Percentiles rank a stretch among this genome's conserved stretches.
phyloP scores from a whole-genome alignment of 2,329 filamentous ascomycete species.

The Aspergillus piperis region DNA sequence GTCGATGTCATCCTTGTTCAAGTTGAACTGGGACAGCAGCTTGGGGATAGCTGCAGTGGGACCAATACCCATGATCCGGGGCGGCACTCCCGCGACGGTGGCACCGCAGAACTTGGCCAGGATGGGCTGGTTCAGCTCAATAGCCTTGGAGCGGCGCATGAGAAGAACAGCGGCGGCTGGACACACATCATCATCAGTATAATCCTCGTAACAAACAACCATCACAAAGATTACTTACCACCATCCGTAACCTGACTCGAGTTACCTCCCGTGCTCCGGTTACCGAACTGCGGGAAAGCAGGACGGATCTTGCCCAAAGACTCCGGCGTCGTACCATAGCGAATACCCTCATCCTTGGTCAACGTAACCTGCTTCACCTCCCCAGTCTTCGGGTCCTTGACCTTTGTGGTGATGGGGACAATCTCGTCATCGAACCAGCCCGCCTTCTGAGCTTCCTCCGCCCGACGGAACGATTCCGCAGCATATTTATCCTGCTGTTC shows the following conservation, averaged over 20 bases:
- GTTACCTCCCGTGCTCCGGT: conserved; percentile 87
- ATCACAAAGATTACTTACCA: conserved; percentile 50
- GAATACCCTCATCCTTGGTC: conserved; percentile 84
- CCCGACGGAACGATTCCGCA: conserved; percentile 81
- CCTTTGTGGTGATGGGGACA: conserved; percentile 75
- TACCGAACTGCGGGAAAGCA: conserved; percentile 88
- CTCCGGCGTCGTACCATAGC: conserved; percentile 86
- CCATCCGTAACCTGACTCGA: conserved; percentile 94
- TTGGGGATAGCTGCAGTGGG: conserved; percentile 68
- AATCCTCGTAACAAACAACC: not conserved
- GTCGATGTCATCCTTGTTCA: conserved; percentile 80
- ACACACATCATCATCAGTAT: conserved; percentile 18
- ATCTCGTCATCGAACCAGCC: conserved; percentile 96
- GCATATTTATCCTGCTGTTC: conserved; percentile 83
- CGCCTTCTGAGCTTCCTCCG: conserved; percentile 85
- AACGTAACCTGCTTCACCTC: conserved; percentile 76
- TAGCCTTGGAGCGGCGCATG: conserved; percentile 91
- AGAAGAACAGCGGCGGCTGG: conserved; percentile 79
- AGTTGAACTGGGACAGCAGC: conserved; percentile 75
- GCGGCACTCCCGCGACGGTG: conserved; percentile 85
- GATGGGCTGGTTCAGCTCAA: conserved; percentile 85
- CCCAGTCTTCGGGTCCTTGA: conserved; percentile 82
- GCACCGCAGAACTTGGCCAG: conserved; percentile 92
- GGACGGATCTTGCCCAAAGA: conserved; percentile 78
- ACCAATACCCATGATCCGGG: conserved; percentile 91